phyloP scores from a whole-genome alignment of 306 rosid genomes.

The Lagenaria siceraria region DNA sequence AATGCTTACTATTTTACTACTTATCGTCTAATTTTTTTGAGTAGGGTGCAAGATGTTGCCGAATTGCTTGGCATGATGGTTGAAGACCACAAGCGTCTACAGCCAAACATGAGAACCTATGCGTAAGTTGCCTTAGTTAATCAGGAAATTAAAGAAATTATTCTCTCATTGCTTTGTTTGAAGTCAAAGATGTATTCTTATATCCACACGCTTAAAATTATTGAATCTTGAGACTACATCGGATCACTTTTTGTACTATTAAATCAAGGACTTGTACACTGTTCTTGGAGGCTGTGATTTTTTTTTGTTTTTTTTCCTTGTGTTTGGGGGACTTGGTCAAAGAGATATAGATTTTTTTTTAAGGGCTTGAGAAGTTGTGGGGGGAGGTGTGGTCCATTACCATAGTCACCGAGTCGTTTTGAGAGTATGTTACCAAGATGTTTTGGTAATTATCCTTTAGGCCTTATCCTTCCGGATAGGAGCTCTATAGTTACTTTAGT shows the following conservation, averaged over 20 bases:
- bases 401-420: not conserved
- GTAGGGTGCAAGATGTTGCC: constrained; percentile 94
- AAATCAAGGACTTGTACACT: not conserved
- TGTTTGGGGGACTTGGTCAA: not conserved
- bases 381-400: not conserved
- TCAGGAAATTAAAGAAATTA: not conserved
- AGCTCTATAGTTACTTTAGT: not conserved
- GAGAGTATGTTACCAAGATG: not conserved
- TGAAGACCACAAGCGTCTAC: constrained; percentile 80
- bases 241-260: not conserved
- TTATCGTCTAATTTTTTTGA: not conserved
- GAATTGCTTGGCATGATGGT: constrained; percentile 98
- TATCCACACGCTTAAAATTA: not conserved
- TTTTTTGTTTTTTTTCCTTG: not conserved
- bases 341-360: not conserved
- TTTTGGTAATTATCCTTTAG: not conserved
- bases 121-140: constrained; percentile 39
- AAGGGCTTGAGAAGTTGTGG: not conserved
- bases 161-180: not conserved
- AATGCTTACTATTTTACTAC: not conserved
- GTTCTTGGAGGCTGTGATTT: not conserved
- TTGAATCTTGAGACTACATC: not conserved
- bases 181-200: not conserved
- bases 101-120: constrained; percentile 79
- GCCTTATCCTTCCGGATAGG: not conserved